These are phyloP conservation scores for Vicia sativa DNA, from an alignment of 306 rosid species.

Conservation along the genomic window DNA sequence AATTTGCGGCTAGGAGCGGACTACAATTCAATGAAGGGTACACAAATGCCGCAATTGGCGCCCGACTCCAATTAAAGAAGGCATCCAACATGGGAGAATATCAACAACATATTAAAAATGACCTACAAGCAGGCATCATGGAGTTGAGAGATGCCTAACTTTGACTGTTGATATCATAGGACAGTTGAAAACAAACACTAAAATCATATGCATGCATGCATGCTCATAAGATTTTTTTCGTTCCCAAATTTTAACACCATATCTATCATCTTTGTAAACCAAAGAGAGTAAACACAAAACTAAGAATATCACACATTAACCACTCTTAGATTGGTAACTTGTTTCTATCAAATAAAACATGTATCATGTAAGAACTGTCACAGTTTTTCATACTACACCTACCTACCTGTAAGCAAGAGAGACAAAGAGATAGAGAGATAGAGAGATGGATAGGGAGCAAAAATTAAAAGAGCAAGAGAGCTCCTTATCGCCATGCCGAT, in stretches of 20 bases:
- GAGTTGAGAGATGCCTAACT: not conserved
- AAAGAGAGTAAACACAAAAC: constrained; percentile 29
- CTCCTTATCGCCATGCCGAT: constrained; percentile 34
- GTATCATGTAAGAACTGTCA: constrained; percentile 34
- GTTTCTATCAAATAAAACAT: constrained; percentile 46
- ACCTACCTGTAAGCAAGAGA: constrained; percentile 42
- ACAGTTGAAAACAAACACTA: not conserved
- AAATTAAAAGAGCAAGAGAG: constrained; percentile 34
- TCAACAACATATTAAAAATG: not conserved
- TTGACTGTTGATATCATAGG: not conserved
- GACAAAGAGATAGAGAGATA: not conserved
- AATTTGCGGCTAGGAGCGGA: too few relatives aligned
- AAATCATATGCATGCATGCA: constrained; percentile 12
- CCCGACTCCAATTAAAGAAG: not conserved
- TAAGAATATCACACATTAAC: constrained; percentile 44
- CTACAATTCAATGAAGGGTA: too few relatives aligned
- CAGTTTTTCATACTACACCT: constrained; percentile 45
- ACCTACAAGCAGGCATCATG: constrained; percentile 2
- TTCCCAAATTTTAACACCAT: constrained; percentile 17
- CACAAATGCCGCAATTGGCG: too few relatives aligned
- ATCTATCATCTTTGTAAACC: constrained; percentile 1
- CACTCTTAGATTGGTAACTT: constrained; percentile 25
- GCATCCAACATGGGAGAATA: not conserved
- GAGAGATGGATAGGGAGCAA: constrained; percentile 27
- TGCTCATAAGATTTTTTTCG: constrained; percentile 27